These are phyloP conservation scores for Scutellaria barbata DNA, from an alignment of 257 asterid species.

Conservation along the genomic window DNA sequence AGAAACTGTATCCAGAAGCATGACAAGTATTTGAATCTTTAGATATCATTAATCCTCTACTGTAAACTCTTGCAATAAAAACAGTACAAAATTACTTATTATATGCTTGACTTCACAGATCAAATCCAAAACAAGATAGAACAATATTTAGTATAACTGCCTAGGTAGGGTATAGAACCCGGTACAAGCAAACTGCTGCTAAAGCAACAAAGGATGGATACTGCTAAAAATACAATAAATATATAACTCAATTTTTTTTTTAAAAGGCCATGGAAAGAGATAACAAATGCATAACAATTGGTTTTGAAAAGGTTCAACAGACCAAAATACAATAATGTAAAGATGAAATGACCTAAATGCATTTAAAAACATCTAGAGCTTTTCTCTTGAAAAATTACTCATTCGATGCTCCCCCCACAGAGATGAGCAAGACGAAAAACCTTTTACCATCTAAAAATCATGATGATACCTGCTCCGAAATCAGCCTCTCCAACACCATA, in stretches of 20 bases:
- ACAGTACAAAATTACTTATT: neutral
- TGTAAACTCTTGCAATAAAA: conserved; percentile 19
- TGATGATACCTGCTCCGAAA: conserved; percentile 68
- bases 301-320: conserved; percentile 8
- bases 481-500: conserved; percentile 63
- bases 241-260: neutral
- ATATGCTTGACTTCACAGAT: conserved; percentile 6
- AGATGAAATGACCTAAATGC: conserved; percentile 31
- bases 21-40: conserved; percentile 6
- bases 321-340: neutral
- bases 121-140: neutral
- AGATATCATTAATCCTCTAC: conserved; percentile 2
- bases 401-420: neutral
- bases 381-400: conserved; percentile 9
- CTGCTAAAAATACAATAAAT: conserved; percentile 9
- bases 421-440: conserved; percentile 29
- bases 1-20: conserved; percentile 11
- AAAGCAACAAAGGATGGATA: neutral
- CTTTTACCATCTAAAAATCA: conserved; percentile 23
- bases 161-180: conserved; percentile 10
- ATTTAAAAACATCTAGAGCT: conserved; percentile 9
- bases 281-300: conserved; percentile 17
- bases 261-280: conserved; percentile 14
- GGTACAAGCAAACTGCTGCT: conserved; percentile 14
- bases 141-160: neutral